A percentile compares a stretch with the other conserved stretches of the same genome.
These are phyloP conservation scores for Leccinum subtestaceum DNA, from an alignment of 768 basidiomycete genomes.

Conservation along the genomic window DNA sequence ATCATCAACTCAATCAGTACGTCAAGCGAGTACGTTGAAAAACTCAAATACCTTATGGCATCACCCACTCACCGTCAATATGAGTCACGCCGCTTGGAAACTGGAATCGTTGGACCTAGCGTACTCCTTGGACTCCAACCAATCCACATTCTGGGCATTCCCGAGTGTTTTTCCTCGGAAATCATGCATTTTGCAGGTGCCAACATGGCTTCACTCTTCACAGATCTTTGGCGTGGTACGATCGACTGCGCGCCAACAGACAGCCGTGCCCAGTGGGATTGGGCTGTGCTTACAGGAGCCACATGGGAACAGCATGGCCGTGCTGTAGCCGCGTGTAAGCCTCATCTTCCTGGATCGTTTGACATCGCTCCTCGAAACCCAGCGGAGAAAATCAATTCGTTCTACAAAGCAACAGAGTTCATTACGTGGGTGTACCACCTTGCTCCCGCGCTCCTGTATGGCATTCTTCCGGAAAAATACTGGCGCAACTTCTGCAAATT, in stretches of 20 bases:
- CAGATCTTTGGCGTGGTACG: not conserved
- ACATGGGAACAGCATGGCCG: not conserved
- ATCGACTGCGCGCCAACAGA: not conserved
- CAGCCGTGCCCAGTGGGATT: not conserved
- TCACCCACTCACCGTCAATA: no score
- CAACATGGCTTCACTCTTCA: no score
- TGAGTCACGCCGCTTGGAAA: no score
- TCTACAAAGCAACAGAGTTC: not conserved
- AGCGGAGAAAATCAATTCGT: not conserved
- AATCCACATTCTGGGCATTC: no score
- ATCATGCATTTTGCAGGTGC: no score
- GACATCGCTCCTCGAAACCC: not conserved
- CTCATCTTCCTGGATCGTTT: not conserved
- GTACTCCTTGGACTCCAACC: no score
- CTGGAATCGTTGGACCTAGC: no score
- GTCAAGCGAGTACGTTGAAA: no score
- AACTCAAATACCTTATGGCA: no score
- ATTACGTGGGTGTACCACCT: not conserved
- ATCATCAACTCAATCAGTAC: no score
- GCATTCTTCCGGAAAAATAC: not conserved
- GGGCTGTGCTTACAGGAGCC: not conserved
- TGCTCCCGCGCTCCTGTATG: not conserved
- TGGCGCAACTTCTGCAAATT: not conserved
- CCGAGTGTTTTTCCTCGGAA: no score
- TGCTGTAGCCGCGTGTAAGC: not conserved